Percentiles rank a stretch among this genome's conserved stretches.
Conservation (phyloP, 2,329 filamentous ascomycete species). For the Talaromyces amestolkiae region DNA sequence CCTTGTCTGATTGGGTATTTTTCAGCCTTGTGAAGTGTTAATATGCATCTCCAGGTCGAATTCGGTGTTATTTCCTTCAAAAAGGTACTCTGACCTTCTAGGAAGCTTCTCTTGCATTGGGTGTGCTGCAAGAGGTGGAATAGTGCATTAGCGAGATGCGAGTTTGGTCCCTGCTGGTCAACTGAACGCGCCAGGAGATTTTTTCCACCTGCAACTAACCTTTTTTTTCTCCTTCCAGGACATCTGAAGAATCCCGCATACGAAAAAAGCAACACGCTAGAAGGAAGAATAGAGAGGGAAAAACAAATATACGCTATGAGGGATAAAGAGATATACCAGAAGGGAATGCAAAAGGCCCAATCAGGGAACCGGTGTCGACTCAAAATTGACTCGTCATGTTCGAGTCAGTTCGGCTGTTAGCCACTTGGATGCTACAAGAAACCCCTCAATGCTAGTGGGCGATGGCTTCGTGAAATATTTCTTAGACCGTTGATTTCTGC, state of each 20-base stretch:
- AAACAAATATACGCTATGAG: not conserved
- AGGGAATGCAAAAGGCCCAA: not conserved
- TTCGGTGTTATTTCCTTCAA: slow-evolving; percentile 2
- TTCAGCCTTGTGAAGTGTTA: not conserved
- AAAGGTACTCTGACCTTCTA: not conserved
- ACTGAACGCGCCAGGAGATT: not conserved
- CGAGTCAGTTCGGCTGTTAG: not conserved
- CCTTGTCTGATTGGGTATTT: not conserved
- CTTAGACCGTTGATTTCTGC: not conserved
- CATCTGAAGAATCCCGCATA: not conserved
- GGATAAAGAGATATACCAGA: slow-evolving; percentile 4
- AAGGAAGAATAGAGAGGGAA: not conserved
- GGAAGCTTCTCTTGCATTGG: not conserved
- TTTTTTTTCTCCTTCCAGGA: not conserved
- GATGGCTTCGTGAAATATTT: not conserved
- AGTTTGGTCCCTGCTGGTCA: not conserved
- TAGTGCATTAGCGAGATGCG: not conserved
- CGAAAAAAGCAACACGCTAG: not conserved
- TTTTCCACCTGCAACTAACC: not conserved
- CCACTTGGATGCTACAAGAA: not conserved
- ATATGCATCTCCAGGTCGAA: not conserved
- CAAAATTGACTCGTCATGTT: not conserved
- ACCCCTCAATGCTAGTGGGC: not conserved
- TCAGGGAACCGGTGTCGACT: not conserved
- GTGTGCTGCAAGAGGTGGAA: not conserved